Base-by-base conservation (phyloP, 139 green algal species). In the Coccomyxa sp. region DNA sequence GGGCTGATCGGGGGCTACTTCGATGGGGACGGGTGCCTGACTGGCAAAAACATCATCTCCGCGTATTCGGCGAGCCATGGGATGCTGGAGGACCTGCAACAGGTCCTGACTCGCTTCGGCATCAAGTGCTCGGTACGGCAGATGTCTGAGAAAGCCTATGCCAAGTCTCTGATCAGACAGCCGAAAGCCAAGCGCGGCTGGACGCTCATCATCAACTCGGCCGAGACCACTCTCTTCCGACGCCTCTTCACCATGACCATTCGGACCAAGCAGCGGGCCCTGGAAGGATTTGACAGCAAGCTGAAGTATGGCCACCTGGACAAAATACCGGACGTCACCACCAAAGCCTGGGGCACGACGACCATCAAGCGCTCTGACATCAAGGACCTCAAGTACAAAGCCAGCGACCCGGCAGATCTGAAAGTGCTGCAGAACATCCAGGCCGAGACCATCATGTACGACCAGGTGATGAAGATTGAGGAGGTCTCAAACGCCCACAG, bases 271-370 rank as follows among this genome's bases (percentile, higher is more conserved):
- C 44, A 58, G 44, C 44, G 44, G 44, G 44, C 44, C 44, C 44
- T 58, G 44, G 44, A 58, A 58, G 44, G 44, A 58, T 58, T 58
- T 58, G 44, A 58, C 44, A 58, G 44, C 44, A 58, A 58, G 44
- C 44, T 58, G 44, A 58, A 58, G 44, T 58, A 58, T 58, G 44
- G 44, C 44, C 44, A 58, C 44, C 44, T 58, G 44, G 44, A 58
- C 44, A 58, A 58, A 58, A 58, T 58, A 58, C 44, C 44, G 14
- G 44, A 58, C 14, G 44, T 58, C 44, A 58, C 14, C 44, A 58
- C 44, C 44, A 14, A 58, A 14, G 14, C 44, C 44, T 58, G 44
- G 44, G 44, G 44, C 44, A 58, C 44, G 44, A 58, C 44, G 44
- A 58, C 44, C 44, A 58, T 58, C 44, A 58, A 58, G 44, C 44